Percentiles rank a stretch among this genome's conserved stretches.
These are phyloP conservation scores for Eutrema salsugineum DNA, from an alignment of 441 rosid species.

Conservation along the genomic window DNA sequence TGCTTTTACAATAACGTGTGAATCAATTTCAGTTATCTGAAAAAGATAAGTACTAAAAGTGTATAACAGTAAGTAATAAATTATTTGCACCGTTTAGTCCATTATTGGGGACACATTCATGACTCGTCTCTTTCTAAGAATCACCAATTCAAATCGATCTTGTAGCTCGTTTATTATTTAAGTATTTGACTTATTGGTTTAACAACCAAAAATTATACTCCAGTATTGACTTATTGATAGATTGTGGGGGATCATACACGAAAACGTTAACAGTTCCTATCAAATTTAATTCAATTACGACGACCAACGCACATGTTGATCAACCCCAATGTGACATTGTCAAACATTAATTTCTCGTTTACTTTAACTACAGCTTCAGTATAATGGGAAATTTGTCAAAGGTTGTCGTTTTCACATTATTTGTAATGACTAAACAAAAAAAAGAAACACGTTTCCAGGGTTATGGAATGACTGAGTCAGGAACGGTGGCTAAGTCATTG, in stretches of 20 bases:
- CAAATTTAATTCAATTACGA: not conserved
- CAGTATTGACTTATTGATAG: not conserved
- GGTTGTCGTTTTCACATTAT: not conserved
- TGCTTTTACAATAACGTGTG: not conserved
- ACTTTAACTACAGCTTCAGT: not conserved
- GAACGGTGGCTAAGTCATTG: conserved; percentile 45
- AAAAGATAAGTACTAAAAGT: not conserved
- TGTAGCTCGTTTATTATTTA: not conserved
- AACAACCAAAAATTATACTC: not conserved
- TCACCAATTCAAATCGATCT: not conserved
- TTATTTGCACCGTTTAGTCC: not conserved
- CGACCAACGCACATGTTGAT: conserved; percentile 13
- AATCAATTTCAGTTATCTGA: not conserved
- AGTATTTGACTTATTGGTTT: not conserved
- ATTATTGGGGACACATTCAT: not conserved
- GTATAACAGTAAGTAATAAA: not conserved
- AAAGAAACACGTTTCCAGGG: conserved; percentile 25
- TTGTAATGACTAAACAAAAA: not conserved
- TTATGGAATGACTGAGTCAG: conserved; percentile 52
- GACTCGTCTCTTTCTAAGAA: not conserved
- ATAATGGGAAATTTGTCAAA: not conserved
- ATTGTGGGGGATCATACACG: conserved; percentile 14
- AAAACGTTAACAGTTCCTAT: not conserved
- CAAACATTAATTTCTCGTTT: not conserved
- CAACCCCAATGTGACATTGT: not conserved